Base-by-base conservation (phyloP, 164 flowering plant species). In the Berberis vulgaris region DNA sequence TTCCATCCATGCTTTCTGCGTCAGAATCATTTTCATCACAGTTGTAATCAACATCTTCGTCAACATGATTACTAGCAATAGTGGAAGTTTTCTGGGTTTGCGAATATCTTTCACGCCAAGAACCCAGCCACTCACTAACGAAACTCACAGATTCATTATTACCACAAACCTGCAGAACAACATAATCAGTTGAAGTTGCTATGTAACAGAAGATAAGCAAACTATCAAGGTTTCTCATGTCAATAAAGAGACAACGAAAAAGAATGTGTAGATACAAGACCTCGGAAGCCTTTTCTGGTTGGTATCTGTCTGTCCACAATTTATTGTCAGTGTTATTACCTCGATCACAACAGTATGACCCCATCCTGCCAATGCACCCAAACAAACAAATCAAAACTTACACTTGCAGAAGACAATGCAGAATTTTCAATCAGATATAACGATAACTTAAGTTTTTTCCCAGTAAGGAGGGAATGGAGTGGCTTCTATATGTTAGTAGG, bases 251-350 rank as follows among this genome's bases (percentile, higher is more conserved):
- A 54, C 3, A n/a, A n/a, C 2, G 3, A 1, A 13, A n/a, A 3
- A n/a, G 57, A n/a, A 41, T 38, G 13, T 54, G 49, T 5, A 9
- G 50, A 60, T 61, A 7, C 46, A 68, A 65, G 50, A 91, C 99
- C 93, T 95, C 89, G 1, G 47, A 64, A 42, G 97, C 83, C 65
- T 68, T 83, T 63, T 69, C 77, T 60, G 99, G 99, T 74, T 81
- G 86, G 74, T 88, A 95, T 72, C 87, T 95, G 63, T 77, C 73
- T 52, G 84, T 80, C 99, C 99, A 95, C 68, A 91, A 69, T 76
- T 75, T 75, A 70, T 77, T 67, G 42, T 71, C 71, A 50, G 80
- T 73, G 49, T 67, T 77, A 60, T 69, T 69, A 70, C 73, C 46
- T 71, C 69, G 66, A 67, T 65, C 65, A 65, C 60, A 59, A 70